Conservation (phyloP, 345 rosid genomes). For the Syzygium aromaticum region DNA sequence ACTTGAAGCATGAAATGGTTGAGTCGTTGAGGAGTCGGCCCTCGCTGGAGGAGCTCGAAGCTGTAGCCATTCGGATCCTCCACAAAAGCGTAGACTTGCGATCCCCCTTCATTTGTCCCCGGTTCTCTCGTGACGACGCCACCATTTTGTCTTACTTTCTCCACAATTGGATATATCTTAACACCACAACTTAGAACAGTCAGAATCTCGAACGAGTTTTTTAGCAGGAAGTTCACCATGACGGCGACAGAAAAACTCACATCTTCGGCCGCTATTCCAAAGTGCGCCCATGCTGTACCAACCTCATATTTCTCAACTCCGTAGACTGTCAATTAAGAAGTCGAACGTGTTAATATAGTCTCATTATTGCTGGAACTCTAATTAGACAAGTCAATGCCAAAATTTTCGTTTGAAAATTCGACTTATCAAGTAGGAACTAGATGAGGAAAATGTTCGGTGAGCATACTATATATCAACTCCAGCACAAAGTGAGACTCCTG, state of each 20-base stretch:
- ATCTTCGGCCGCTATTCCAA: constrained; percentile 27
- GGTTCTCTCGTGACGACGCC: constrained; percentile 33
- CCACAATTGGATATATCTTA: constrained; percentile 24
- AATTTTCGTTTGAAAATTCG: background rate
- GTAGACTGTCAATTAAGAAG: constrained; percentile 11
- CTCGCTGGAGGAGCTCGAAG: constrained; percentile 33
- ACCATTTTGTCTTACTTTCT: constrained; percentile 18
- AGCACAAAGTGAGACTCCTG: constrained; percentile 29
- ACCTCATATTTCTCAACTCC: constrained; percentile 31
- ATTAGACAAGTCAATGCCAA: background rate
- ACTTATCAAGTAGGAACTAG: background rate
- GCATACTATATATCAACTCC: constrained; percentile 26
- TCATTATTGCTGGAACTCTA: background rate
- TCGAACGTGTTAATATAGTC: background rate
- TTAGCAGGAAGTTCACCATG: background rate
- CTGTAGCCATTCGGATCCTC: constrained; percentile 40
- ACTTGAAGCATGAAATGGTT: constrained; percentile 42
- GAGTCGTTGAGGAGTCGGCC: constrained; percentile 35
- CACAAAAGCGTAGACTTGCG: constrained; percentile 25
- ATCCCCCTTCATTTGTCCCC: constrained; percentile 27
- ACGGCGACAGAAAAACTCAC: constrained; percentile 6
- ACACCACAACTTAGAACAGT: background rate
- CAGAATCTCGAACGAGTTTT: background rate
- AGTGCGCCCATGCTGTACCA: constrained; percentile 39
- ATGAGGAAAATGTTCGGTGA: background rate